Conservation (phyloP, 2,329 filamentous ascomycete species). For the Furcasterigmium furcatum region DNA sequence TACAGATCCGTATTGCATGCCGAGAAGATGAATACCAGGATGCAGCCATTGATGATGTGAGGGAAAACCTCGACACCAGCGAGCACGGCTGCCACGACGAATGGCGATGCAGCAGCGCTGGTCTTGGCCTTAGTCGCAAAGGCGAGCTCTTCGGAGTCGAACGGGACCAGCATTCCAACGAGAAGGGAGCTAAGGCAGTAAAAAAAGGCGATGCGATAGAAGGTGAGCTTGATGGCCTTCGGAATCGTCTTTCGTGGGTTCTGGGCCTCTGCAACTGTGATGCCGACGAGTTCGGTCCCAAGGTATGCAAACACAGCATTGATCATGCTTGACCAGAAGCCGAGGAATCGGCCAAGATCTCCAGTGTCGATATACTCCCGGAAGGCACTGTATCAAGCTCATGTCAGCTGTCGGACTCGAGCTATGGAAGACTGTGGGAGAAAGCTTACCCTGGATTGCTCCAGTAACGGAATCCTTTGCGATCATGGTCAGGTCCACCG, state of each 20-base stretch:
- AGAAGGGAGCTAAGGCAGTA: conserved; percentile 73
- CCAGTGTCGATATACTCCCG: conserved; percentile 39
- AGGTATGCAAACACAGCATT: conserved; percentile 78
- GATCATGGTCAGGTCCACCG: conserved; percentile 60
- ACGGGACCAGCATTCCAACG: conserved; percentile 74
- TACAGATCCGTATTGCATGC: conserved; percentile 77
- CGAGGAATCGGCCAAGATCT: conserved; percentile 52
- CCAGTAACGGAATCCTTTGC: conserved; percentile 66
- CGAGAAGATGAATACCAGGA: conserved; percentile 72
- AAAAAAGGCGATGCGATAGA: conserved; percentile 80
- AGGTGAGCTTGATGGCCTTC: conserved; percentile 66
- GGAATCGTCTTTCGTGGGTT: conserved; percentile 76
- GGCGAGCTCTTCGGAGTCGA: conserved; percentile 56
- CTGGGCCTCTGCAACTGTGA: conserved; percentile 76
- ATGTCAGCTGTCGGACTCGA: neutral
- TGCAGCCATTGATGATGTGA: conserved; percentile 69
- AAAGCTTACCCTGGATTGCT: conserved; percentile 46
- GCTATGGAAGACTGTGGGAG: too few species aligned
- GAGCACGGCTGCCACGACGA: conserved; percentile 68
- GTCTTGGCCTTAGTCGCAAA: conserved; percentile 53
- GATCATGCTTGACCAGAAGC: conserved; percentile 69
- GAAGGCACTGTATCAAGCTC: conserved; percentile 36
- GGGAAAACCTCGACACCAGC: conserved; percentile 63
- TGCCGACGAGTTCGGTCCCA: conserved; percentile 73
- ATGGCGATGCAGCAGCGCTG: conserved; percentile 64